Base-by-base conservation (phyloP, 1,284 basidiomycete species). In the Fistulinella cinereoalba region DNA sequence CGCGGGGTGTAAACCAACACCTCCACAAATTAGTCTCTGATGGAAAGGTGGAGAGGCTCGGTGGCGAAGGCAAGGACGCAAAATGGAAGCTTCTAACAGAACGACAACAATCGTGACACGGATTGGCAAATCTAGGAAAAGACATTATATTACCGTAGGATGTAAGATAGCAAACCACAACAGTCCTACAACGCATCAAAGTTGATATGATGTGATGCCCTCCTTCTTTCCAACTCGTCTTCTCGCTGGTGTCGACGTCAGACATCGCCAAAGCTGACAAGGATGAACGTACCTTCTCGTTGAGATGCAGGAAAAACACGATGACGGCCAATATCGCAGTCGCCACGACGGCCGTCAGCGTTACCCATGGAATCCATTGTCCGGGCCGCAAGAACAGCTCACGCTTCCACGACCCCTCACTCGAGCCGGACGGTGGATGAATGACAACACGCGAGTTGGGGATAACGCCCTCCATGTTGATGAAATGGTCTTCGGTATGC, bases 391-490 rank as follows among this genome's bases (percentile, higher is more conserved):
- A 70, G 64, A 92, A 99, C 49, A 99, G 71, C 72, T 97, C 90
- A 48, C 85, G 81, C 56, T 83, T 88, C 97, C 97, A 99, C 21
- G 74, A 69, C 11, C 74, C 74, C 10, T 76, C 72, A 1, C 68
- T 64, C 22, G 56, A 64, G 7, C 61, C 67, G 0, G 76, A 69
- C 4, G 88, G 88, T 0, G 95, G 95, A 36, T 89, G 83, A 56
- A 99, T 92, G n/a, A 99, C 87, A 8, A 99, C 81, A 60, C 96
- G 94, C 5, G 92, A 96, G 67, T 99, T 99, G 1, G 97, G 97
- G 37, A 99, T 93, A 15, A 99, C 85, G 23, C 95, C 94, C 63
- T 99, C 97, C 74, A 99, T 85, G 57, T 88, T 85, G 63, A 96
- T 90, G 55, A 74, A 88, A 61, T 97, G 89, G 37, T 83, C 65